Evolutionary conservation across 345 rosid species (phyloP), one percentile per base, ranked within the genome.

Genomic region (Raphanus sativus): DNA sequence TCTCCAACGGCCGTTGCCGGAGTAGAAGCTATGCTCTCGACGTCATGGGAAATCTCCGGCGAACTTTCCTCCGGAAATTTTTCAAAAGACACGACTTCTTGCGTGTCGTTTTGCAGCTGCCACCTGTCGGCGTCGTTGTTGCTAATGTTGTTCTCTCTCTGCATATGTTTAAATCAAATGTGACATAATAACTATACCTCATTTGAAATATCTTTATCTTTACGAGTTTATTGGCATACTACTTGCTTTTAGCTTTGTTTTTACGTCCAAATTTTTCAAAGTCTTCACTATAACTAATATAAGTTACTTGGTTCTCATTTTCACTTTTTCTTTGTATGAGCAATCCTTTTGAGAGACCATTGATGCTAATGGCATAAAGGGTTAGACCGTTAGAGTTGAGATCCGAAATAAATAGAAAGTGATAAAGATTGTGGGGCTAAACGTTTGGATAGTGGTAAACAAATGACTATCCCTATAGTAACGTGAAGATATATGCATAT

Each of bases 61-160:
- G 99, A 96, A 76, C 97, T 92, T 86, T 87, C 94, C 0, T 86
- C 89, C 0, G 91, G 97, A 28, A 87, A 96, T 81, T 93, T 91
- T 78, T 93, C 98, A 40, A 92, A 83, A 1, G 98, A 89, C 48
- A 92, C 89, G 1, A 87, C 98, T 76, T 93, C 98, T 6, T 87
- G 91, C 0, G 89, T 80, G 36, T 91, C 92, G 1, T 82, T 87
- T 65, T 83, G 87, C 54, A 71, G 81, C 92, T 91, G 90, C 81
- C 83, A 80, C 61, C 50, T 75, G 8, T 80, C 69, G 8, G 24
- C 76, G 21, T 65, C 36, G 17, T 50, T 75, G 48, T 34, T 75
- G 36, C 69, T 55, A 16, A 7, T 13, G 76, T 42, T 80, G 73
- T 64, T 15, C 2, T 71, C 81, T 67, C 73, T 78, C 78, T 71